Evolutionary conservation across 2,329 filamentous ascomycete genomes (phyloP).

Genomic region (Colletotrichum sublineola): DNA sequence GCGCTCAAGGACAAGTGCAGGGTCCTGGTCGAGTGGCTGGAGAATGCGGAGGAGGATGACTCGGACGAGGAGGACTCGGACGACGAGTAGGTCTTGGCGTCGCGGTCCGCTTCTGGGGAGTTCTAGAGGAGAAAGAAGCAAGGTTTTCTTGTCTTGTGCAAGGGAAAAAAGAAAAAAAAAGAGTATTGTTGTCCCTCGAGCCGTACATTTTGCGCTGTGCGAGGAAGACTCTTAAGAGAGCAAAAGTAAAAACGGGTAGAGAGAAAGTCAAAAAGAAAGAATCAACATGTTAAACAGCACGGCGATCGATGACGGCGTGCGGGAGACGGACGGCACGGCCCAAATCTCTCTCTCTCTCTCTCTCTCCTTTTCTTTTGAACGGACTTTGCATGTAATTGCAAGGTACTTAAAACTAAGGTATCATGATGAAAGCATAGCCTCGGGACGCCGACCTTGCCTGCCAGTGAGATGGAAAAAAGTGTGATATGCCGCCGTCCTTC

Average conservation of each 20-base stretch:
- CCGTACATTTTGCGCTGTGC: not conserved
- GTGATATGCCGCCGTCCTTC: slow-evolving; percentile 7
- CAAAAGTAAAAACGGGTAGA: not conserved
- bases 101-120: not conserved
- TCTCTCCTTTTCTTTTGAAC: not conserved
- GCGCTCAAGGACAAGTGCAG: slow-evolving; percentile 80
- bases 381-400: slow-evolving; percentile 17
- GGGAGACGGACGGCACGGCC: not conserved
- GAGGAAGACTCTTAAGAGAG: too few species aligned
- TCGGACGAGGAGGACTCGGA: slow-evolving; percentile 54
- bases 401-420: slow-evolving; percentile 27
- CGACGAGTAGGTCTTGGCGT: slow-evolving; percentile 42
- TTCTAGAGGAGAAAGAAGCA: not conserved
- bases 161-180: not conserved
- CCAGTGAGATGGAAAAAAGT: not conserved
- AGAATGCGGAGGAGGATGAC: slow-evolving; percentile 75
- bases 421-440: slow-evolving; percentile 34
- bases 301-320: not conserved
- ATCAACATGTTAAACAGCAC: slow-evolving; percentile 2
- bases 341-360: too few species aligned
- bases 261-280: not conserved
- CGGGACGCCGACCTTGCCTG: slow-evolving; percentile 34
- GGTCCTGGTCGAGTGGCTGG: slow-evolving; percentile 86
- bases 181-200: not conserved
- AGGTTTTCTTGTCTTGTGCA: too few species aligned